These are phyloP conservation scores for Eutypella sp. DNA, from an alignment of 2,329 filamentous ascomycete species.

Conservation along the genomic window DNA sequence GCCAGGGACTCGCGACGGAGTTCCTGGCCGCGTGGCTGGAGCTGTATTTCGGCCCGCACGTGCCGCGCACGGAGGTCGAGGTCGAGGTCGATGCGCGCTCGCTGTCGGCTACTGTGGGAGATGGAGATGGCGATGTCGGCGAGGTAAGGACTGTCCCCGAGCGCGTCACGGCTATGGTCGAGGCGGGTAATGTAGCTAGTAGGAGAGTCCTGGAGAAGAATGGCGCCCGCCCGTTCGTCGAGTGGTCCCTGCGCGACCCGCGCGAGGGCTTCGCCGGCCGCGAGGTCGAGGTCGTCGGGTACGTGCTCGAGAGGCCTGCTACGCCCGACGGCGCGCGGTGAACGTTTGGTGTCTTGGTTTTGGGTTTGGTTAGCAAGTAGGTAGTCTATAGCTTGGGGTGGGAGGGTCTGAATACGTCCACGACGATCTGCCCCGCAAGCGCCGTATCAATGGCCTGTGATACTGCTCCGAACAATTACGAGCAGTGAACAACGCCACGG, in stretches of 20 bases:
- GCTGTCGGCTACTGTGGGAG: constrained; percentile 26
- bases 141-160: constrained; percentile 36
- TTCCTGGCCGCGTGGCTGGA: constrained; percentile 45
- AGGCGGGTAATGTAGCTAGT: constrained; percentile 46
- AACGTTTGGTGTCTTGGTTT: no score
- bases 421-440: no score
- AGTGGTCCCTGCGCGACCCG: constrained; percentile 29
- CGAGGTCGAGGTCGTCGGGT: constrained; percentile 9
- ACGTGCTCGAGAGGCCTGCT: constrained; percentile 6
- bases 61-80: constrained; percentile 39
- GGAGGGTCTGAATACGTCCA: no score
- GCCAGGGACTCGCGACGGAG: constrained; percentile 53
- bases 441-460: no score
- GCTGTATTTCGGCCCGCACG: no score
- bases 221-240: constrained; percentile 46
- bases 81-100: constrained; percentile 38
- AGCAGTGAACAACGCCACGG: no score
- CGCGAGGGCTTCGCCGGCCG: constrained; percentile 7
- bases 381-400: no score
- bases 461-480: no score
- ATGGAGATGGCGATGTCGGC: constrained; percentile 15
- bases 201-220: constrained; percentile 51
- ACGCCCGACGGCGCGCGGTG: no score
- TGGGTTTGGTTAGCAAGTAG: no score
- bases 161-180: constrained; percentile 42